A percentile compares a stretch with the other conserved stretches of the same genome.
These are phyloP conservation scores for Aspergillus quadricinctus DNA, from an alignment of 2,329 filamentous ascomycete species.

Conservation along the genomic window DNA sequence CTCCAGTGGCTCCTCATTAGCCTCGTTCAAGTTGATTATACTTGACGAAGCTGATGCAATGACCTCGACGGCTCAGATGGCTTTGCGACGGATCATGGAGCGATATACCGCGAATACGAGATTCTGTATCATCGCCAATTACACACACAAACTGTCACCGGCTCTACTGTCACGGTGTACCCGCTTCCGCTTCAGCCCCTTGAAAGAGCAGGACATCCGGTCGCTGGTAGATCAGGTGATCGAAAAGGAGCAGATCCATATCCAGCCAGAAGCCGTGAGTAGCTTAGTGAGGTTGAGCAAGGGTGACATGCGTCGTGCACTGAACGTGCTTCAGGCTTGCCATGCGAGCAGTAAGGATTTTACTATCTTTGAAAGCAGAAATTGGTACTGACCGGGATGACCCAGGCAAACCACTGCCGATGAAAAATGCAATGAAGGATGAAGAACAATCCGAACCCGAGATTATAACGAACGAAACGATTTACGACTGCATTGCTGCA, in stretches of 20 bases:
- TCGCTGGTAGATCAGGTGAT: slow-evolving; percentile 85
- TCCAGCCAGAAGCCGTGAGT: slow-evolving; percentile 73
- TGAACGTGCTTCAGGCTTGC: slow-evolving; percentile 95
- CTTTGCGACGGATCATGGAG: slow-evolving; percentile 93
- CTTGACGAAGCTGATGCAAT: slow-evolving; percentile 99
- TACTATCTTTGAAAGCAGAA: neutral
- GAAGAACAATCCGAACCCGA: slow-evolving; percentile 64
- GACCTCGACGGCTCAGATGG: slow-evolving; percentile 99
- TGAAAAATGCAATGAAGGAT: slow-evolving; percentile 56
- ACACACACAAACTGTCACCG: slow-evolving; percentile 94
- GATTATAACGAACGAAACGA: slow-evolving; percentile 82
- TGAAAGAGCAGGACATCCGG: slow-evolving; percentile 84
- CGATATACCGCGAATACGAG: slow-evolving; percentile 97
- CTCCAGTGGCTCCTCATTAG: slow-evolving; percentile 50
- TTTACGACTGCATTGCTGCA: slow-evolving; percentile 96
- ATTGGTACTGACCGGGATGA: slow-evolving; percentile 2
- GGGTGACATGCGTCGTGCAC: slow-evolving; percentile 89
- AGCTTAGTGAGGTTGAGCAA: slow-evolving; percentile 83
- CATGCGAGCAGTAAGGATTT: slow-evolving; percentile 74
- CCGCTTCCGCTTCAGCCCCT: slow-evolving; percentile 86
- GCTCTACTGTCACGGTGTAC: slow-evolving; percentile 91
- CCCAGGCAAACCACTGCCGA: slow-evolving; percentile 63
- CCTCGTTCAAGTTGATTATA: slow-evolving; percentile 90
- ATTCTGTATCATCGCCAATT: slow-evolving; percentile 98
- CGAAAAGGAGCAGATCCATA: slow-evolving; percentile 78